A percentile compares a stretch with the other conserved stretches of the same genome.
phyloP scores from a whole-genome alignment of 345 rosid genomes.

The Aegle marmelos region DNA sequence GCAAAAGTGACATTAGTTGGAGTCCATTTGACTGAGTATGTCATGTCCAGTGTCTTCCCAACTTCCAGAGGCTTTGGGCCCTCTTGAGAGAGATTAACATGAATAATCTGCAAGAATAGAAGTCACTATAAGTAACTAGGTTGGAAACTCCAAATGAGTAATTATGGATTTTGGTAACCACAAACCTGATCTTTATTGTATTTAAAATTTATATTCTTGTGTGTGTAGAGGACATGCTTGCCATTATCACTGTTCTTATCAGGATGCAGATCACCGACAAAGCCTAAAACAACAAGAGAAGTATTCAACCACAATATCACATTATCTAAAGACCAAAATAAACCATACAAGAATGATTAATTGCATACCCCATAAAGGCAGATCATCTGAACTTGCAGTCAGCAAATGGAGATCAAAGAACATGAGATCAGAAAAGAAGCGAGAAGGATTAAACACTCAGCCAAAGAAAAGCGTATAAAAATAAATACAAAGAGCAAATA shows the following conservation, averaged over 20 bases:
- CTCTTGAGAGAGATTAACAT: slow-evolving; percentile 84
- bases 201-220: slow-evolving; percentile 57
- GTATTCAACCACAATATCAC: slow-evolving; percentile 7
- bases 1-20: slow-evolving; percentile 69
- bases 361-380: slow-evolving; percentile 87
- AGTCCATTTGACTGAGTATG: slow-evolving; percentile 85
- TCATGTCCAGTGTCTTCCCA: slow-evolving; percentile 62
- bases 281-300: slow-evolving; percentile 41
- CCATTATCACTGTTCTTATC: slow-evolving; percentile 73
- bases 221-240: slow-evolving; percentile 76
- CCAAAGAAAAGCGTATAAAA: not conserved
- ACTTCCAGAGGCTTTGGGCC: slow-evolving; percentile 68
- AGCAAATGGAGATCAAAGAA: slow-evolving; percentile 22
- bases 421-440: slow-evolving; percentile 21
- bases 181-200: slow-evolving; percentile 87
- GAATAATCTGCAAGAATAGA: slow-evolving; percentile 60
- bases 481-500: not conserved
- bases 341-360: not conserved
- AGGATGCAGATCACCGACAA: slow-evolving; percentile 80
- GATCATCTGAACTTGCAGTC: slow-evolving; percentile 70
- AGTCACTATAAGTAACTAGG: slow-evolving; percentile 2
- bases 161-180: slow-evolving; percentile 14
- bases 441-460: slow-evolving; percentile 22
- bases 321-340: not conserved
- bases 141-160: not conserved